Percentiles rank a stretch among this genome's conserved stretches.
These are phyloP conservation scores for Exutisphaerella laricina DNA, from an alignment of 2,329 filamentous ascomycete species.

Conservation along the genomic window DNA sequence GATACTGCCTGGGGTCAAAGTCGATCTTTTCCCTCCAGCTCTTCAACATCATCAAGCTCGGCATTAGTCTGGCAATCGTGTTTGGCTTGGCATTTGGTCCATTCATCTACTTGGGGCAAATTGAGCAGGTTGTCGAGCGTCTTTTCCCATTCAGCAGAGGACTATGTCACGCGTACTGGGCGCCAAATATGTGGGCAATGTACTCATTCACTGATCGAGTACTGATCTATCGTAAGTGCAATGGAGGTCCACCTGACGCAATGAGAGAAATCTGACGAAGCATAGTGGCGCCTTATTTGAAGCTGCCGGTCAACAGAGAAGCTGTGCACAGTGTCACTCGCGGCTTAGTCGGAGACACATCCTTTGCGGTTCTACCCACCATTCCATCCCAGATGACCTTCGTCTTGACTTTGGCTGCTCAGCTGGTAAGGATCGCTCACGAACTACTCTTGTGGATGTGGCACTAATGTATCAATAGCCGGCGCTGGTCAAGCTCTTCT, in stretches of 20 bases:
- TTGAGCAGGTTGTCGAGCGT: constrained; percentile 74
- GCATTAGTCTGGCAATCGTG: constrained; percentile 62
- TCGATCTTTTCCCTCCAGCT: constrained; percentile 72
- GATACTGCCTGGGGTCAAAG: constrained; percentile 76
- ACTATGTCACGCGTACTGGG: constrained; percentile 97
- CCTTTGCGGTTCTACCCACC: constrained; percentile 88
- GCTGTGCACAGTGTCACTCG: constrained; percentile 86
- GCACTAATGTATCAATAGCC: too few relatives aligned
- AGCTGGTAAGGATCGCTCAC: constrained; percentile 49
- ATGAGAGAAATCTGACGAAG: constrained; percentile 1
- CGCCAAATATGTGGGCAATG: constrained; percentile 92
- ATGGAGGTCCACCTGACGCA: not conserved
- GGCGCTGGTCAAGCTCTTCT: constrained; percentile 76
- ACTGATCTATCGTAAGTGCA: constrained; percentile 66
- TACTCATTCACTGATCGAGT: constrained; percentile 87
- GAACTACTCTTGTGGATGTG: too few relatives aligned
- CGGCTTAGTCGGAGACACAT: constrained; percentile 85
- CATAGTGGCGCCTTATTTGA: constrained; percentile 72
- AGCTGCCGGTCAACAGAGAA: constrained; percentile 63
- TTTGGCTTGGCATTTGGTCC: constrained; percentile 83
- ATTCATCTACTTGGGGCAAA: constrained; percentile 74
- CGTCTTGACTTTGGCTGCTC: constrained; percentile 72
- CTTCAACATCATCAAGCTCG: constrained; percentile 77
- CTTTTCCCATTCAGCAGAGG: constrained; percentile 93
- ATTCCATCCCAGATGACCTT: constrained; percentile 78